Evolutionary conservation across 371 early-diverging fungal species (phyloP).

Genomic region (Lichtheimia ramosa): DNA sequence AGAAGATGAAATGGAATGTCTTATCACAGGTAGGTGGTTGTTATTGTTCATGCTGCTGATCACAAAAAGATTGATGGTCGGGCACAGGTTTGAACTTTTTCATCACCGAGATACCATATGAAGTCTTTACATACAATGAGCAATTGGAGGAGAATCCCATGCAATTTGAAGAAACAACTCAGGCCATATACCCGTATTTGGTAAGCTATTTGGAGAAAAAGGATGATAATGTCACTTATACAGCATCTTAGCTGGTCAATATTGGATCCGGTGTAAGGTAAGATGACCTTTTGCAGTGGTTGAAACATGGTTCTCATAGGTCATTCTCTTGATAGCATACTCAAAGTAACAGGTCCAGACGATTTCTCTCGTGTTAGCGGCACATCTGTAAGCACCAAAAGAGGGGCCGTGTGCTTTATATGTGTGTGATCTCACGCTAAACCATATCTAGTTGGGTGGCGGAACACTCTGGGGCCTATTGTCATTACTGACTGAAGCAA

Average conservation of each 20-base stretch:
- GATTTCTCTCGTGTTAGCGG: constrained; percentile 88
- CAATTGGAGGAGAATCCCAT: constrained; percentile 63
- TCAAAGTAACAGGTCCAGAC: constrained; percentile 81
- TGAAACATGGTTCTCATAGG: background rate
- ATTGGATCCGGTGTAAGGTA: constrained; percentile 90
- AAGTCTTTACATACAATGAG: constrained; percentile 92
- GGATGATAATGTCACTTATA: background rate
- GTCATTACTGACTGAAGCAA: constrained; percentile 79
- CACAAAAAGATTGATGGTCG: background rate
- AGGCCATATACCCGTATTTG: constrained; percentile 80
- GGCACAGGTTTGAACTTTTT: constrained; percentile 85
- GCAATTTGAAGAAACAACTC: constrained; percentile 76
- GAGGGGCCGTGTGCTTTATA: background rate
- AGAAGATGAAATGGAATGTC: constrained; percentile 88
- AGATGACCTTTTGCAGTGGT: background rate
- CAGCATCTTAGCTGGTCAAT: constrained; percentile 70
- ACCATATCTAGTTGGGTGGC: constrained; percentile 76
- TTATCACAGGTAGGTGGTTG: constrained; percentile 65
- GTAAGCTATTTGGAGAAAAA: constrained; percentile 31
- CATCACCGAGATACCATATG: constrained; percentile 89
- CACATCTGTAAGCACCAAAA: constrained; percentile 68
- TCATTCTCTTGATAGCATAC: constrained; percentile 46
- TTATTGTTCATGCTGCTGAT: background rate
- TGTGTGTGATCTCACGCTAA: too few species aligned
- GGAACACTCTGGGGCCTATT: constrained; percentile 97